Evolutionary conservation across 169 alveolate genomes (phyloP).

Genomic region (Sarcocystis neurona): DNA sequence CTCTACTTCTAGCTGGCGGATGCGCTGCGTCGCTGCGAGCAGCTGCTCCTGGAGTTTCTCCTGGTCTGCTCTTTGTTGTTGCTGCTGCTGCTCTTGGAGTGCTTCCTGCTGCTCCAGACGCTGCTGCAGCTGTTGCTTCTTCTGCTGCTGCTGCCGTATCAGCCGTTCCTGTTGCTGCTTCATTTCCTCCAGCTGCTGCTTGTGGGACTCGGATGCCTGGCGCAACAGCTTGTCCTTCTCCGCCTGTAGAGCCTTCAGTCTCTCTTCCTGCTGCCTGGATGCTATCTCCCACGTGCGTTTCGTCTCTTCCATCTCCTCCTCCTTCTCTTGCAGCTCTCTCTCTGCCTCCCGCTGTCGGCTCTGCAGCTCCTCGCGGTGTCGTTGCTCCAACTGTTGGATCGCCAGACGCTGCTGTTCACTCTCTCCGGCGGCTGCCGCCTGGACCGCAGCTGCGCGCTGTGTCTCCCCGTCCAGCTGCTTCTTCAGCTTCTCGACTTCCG

Average conservation of each 20-base stretch:
- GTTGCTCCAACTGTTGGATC: neutral
- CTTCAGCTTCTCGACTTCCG: neutral
- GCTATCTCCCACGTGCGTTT: neutral
- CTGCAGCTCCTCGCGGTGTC: conserved; percentile 14
- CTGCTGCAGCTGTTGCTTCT: conserved; percentile 55
- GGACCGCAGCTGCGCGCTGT: neutral
- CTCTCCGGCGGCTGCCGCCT: neutral
- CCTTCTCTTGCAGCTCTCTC: conserved; percentile 29
- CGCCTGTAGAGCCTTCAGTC: conserved; percentile 9
- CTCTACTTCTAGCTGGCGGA: too few relatives aligned
- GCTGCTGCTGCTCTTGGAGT: neutral
- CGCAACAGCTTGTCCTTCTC: neutral
- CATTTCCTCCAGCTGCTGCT: conserved; percentile 43
- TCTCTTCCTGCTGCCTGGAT: neutral
- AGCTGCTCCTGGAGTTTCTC: too few relatives aligned
- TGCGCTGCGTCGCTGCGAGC: too few relatives aligned
- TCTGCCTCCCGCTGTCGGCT: conserved; percentile 7
- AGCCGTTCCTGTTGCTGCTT: conserved; percentile 7
- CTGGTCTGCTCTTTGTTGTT: neutral
- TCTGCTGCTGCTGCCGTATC: neutral
- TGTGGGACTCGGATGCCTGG: too few relatives aligned
- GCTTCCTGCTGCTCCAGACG: conserved; percentile 4
- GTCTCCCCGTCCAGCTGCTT: conserved; percentile 12
- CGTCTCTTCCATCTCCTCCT: neutral
- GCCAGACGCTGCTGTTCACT: neutral